phyloP scores from a whole-genome alignment of 2,329 filamentous ascomycete genomes.

The Fusarium torreyae region DNA sequence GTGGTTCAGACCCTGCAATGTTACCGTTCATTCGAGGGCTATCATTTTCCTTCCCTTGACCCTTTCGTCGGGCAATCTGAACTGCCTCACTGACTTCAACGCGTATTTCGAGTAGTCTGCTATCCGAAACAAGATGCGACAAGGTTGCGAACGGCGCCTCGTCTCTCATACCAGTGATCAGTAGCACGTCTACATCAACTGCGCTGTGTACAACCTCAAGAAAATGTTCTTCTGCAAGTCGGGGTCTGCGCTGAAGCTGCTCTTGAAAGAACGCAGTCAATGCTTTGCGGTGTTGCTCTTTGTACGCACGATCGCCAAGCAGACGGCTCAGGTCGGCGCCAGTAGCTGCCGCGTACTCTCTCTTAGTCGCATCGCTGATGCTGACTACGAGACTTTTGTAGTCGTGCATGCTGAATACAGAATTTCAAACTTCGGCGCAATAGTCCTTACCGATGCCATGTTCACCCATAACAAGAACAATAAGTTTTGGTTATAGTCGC shows the following conservation, averaged over 20 bases:
- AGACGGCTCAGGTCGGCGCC: slow-evolving; percentile 65
- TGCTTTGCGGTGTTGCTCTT: slow-evolving; percentile 70
- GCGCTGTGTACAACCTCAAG: slow-evolving; percentile 60
- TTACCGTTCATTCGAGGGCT: background rate
- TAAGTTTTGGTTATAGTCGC: slow-evolving; percentile 59
- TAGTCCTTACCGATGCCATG: slow-evolving; percentile 73
- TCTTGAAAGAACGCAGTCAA: slow-evolving; percentile 67
- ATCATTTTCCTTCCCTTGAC: background rate
- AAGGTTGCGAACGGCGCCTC: slow-evolving; percentile 68
- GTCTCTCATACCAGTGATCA: slow-evolving; percentile 77
- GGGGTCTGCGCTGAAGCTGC: slow-evolving; percentile 61
- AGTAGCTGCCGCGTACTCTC: slow-evolving; percentile 66
- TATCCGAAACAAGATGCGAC: slow-evolving; percentile 68
- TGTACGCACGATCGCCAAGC: slow-evolving; percentile 70
- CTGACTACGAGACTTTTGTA: slow-evolving; percentile 53
- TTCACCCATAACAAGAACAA: slow-evolving; percentile 71
- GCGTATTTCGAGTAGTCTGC: slow-evolving; percentile 68
- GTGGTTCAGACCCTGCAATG: background rate
- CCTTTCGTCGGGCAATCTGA: slow-evolving; percentile 55
- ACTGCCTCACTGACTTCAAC: slow-evolving; percentile 60
- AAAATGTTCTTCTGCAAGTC: slow-evolving; percentile 67
- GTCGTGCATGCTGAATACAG: slow-evolving; percentile 52
- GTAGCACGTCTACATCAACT: slow-evolving; percentile 65
- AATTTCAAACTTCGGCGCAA: slow-evolving; percentile 68
- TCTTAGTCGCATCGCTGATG: slow-evolving; percentile 63